Conservation (phyloP, 495 filamentous ascomycete species). For the Amorphotheca resinae region DNA sequence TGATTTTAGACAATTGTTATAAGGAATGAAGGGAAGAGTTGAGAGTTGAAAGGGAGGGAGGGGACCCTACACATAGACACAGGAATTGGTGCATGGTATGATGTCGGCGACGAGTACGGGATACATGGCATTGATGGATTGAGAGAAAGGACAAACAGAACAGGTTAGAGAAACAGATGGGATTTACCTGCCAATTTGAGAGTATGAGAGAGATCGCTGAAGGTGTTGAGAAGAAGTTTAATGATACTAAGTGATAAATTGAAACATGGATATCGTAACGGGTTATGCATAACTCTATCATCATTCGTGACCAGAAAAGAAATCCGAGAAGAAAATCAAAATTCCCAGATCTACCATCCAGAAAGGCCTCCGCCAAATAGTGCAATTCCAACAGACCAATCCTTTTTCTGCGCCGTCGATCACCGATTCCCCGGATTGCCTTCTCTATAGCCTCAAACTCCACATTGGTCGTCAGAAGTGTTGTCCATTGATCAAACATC, state of each 20-base stretch:
- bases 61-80: conserved; percentile 52
- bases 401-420: neutral
- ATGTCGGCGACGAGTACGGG: conserved; percentile 50
- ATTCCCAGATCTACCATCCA: too few relatives aligned
- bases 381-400: too few relatives aligned
- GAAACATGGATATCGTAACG: conserved; percentile 1
- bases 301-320: too few relatives aligned
- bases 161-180: conserved; percentile 27
- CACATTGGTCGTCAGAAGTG: too few relatives aligned
- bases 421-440: too few relatives aligned
- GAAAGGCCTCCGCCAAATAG: too few relatives aligned
- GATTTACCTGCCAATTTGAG: conserved; percentile 32
- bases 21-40: conserved; percentile 33
- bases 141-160: conserved; percentile 35
- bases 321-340: too few relatives aligned
- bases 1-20: conserved; percentile 58
- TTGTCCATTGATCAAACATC: too few relatives aligned
- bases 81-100: conserved; percentile 61
- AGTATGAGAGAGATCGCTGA: conserved; percentile 62
- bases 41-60: conserved; percentile 41
- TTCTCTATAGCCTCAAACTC: too few relatives aligned
- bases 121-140: conserved; percentile 62
- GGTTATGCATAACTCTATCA: too few relatives aligned
- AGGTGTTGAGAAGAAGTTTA: conserved; percentile 39
- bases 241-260: neutral